A percentile compares a stretch with the other conserved stretches of the same genome.
These are phyloP conservation scores for Dothistroma pini DNA, from an alignment of 2,329 filamentous ascomycete species.

Conservation along the genomic window DNA sequence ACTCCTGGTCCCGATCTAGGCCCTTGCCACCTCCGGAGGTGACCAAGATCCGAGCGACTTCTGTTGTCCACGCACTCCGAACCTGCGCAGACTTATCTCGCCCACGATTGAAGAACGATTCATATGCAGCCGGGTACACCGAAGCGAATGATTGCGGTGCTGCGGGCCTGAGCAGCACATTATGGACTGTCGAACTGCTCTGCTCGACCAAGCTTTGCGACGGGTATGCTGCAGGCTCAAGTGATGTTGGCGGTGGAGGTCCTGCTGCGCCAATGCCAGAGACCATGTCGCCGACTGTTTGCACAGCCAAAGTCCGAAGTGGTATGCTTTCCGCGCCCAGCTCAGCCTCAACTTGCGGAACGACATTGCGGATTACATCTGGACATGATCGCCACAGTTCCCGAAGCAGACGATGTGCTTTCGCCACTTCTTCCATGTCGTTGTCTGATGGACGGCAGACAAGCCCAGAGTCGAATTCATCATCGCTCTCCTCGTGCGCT, in stretches of 20 bases:
- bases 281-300: constrained; percentile 92
- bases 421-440: constrained; percentile 81
- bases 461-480: constrained; percentile 39
- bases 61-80: constrained; percentile 80
- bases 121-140: constrained; percentile 72
- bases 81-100: constrained; percentile 84
- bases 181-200: constrained; percentile 43
- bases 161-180: constrained; percentile 73
- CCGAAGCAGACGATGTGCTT: constrained; percentile 82
- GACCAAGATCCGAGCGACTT: constrained; percentile 78
- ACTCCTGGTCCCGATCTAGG: constrained; percentile 77
- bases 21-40: constrained; percentile 90
- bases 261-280: constrained; percentile 90
- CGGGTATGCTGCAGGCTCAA: constrained; percentile 86
- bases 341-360: constrained; percentile 90
- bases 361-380: constrained; percentile 82
- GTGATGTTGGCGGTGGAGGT: constrained; percentile 64
- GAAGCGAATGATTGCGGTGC: constrained; percentile 88
- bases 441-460: constrained; percentile 63
- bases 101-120: constrained; percentile 77
- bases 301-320: constrained; percentile 80
- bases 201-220: constrained; percentile 52
- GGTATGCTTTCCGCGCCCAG: constrained; percentile 85
- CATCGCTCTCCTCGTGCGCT: constrained; percentile 39
- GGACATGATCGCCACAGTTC: constrained; percentile 94